Evolutionary conservation across 2,329 filamentous ascomycete species (phyloP), one percentile per base, ranked within the genome.

Genomic region (Fusarium tupiense): DNA sequence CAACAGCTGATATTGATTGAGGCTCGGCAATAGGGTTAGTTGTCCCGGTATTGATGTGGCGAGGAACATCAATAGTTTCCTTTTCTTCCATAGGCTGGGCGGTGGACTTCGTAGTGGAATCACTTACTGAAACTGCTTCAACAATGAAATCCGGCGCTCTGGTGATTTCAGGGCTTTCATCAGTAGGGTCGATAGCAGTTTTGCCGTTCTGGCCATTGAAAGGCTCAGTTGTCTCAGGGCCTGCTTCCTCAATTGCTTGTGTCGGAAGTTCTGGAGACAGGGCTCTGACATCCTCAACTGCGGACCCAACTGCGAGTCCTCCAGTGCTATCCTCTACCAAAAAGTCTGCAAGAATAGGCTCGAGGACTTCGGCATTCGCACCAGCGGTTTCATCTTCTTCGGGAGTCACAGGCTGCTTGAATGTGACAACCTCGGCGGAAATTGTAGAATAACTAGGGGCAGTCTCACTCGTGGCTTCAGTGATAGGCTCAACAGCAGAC

Each of bases 181-280:
- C 14, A 24, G n/a, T n/a, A 33, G 31, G 31, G 11, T 59, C 44
- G 29, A 16, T 33, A 17, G 31, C 38, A 43, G 22, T 19, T 63
- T 72, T 50, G 29, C 33, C n/a, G 40, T 37, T 59, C 31, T 22
- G 35, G 41, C 35, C 31, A 20, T 59, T 57, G n/a, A 29, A 59
- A 52, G 67, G 52, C 31, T 53, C 67, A 19, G 46, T 22, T 33
- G 54, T 46, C 64, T 77, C 59, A 19, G 61, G 50, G 17, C 24
- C n/a, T 47, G 49, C 11, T 24, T 61, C 62, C 31, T 49, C 53
- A 2, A 38, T 35, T 47, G 19, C 22, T 24, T 61, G 52, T 35
- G 38, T 20, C 31, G 57, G 26, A 35, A 50, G 47, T 50, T 70
- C 64, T 41, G 44, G 54, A n/a, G 33, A 22, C 22, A n/a, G 33